phyloP scores from a whole-genome alignment of 139 green algal genomes.

The Asterochloris erici region DNA sequence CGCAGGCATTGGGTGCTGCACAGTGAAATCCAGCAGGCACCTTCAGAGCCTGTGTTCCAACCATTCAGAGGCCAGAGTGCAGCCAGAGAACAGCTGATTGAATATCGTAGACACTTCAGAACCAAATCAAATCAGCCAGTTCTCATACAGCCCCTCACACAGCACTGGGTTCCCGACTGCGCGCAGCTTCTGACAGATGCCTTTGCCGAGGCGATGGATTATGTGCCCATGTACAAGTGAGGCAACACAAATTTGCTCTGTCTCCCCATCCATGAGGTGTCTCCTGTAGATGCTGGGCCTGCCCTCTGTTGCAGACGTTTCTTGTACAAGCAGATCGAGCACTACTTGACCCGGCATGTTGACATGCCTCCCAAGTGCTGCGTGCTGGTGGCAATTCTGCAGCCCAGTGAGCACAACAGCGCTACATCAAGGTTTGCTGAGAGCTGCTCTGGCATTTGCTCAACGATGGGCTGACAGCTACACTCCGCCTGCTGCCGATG shows the following conservation, averaged over 20 bases:
- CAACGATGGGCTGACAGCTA: background rate
- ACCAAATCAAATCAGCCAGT: too few relatives aligned
- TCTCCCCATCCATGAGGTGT: background rate
- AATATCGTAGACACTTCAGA: too few relatives aligned
- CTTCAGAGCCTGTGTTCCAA: too few relatives aligned
- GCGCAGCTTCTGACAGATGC: constrained; percentile 49
- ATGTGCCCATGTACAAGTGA: constrained; percentile 38
- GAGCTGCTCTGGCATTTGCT: too few relatives aligned
- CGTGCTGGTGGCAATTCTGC: constrained; percentile 51
- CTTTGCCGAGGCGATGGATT: constrained; percentile 46
- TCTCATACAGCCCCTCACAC: constrained; percentile 28
- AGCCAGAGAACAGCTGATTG: too few relatives aligned
- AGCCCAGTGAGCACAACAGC: background rate
- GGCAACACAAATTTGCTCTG: background rate
- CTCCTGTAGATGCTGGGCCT: background rate
- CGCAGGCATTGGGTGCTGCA: too few relatives aligned
- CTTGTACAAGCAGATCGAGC: constrained; percentile 45
- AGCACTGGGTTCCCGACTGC: constrained; percentile 20
- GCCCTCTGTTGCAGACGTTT: constrained; percentile 2
- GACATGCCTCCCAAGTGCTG: constrained; percentile 52
- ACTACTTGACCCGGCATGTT: constrained; percentile 51
- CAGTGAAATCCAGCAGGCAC: too few relatives aligned
- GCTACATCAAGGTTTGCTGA: background rate
- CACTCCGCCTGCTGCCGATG: background rate
- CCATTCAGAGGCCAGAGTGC: too few relatives aligned